These are phyloP conservation scores for Beauveria bassiana DNA, from an alignment of 2,329 filamentous ascomycete genomes.

Conservation along the genomic window DNA sequence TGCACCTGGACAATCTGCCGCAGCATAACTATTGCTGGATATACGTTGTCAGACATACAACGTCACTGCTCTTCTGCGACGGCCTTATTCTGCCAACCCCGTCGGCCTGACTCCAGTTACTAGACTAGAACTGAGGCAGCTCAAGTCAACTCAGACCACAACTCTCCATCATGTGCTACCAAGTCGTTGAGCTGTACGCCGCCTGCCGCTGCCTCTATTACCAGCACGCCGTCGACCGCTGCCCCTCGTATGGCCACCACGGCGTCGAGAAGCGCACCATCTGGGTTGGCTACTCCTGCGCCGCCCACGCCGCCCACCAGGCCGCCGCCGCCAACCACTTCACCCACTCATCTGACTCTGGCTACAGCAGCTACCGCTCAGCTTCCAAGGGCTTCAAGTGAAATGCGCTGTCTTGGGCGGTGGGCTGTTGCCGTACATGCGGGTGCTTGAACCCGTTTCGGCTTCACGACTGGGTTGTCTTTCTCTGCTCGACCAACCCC, in stretches of 20 bases:
- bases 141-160: not conserved
- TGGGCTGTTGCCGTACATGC: constrained; percentile 35
- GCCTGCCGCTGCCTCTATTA: constrained; percentile 86
- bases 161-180: constrained; percentile 65
- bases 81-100: not conserved
- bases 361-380: constrained; percentile 43
- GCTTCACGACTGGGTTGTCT: constrained; percentile 37
- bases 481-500: constrained; percentile 40
- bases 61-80: not conserved
- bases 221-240: constrained; percentile 78
- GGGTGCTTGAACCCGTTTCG: constrained; percentile 33
- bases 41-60: not conserved
- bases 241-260: constrained; percentile 68
- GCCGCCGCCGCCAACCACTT: constrained; percentile 32
- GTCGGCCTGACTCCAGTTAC: not conserved
- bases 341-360: constrained; percentile 47
- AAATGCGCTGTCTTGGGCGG: constrained; percentile 23
- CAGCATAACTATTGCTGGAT: not conserved
- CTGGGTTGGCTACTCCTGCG: constrained; percentile 74
- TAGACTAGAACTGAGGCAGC: not conserved
- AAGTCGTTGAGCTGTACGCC: constrained; percentile 77
- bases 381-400: constrained; percentile 35
- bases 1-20: not conserved
- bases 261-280: constrained; percentile 65
- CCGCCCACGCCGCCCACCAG: constrained; percentile 37